These are phyloP conservation scores for Cylindrotheca closterium DNA, from an alignment of 108 stramenopile genomes.

Conservation along the genomic window DNA sequence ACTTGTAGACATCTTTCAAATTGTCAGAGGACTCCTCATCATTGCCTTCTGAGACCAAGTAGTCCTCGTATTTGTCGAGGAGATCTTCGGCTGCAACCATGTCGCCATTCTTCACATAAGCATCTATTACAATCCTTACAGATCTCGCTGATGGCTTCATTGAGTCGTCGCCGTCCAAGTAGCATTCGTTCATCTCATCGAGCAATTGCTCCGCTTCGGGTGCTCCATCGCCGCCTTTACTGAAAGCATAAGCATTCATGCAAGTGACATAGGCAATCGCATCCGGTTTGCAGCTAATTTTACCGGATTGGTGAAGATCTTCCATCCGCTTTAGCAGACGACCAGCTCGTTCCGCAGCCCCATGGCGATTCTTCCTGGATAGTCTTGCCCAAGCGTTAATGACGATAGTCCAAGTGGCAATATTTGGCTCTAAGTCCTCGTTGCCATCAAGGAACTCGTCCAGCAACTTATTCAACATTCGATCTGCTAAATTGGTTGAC, in stretches of 20 bases:
- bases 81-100: constrained; percentile 37
- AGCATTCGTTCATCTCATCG: constrained; percentile 53
- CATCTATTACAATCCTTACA: constrained; percentile 41
- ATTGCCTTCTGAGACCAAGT: constrained; percentile 9
- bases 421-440: constrained; percentile 38
- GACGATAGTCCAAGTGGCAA: constrained; percentile 55
- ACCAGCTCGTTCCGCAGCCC: constrained; percentile 60
- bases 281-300: constrained; percentile 37
- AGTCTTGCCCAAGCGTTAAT: constrained; percentile 43
- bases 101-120: constrained; percentile 40
- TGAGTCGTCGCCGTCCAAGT: constrained; percentile 45
- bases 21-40: constrained; percentile 17
- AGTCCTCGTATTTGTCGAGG: constrained; percentile 34
- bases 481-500: constrained; percentile 26
- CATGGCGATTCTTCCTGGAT: constrained; percentile 34
- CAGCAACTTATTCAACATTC: constrained; percentile 40
- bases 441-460: constrained; percentile 33
- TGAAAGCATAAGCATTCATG: constrained; percentile 60
- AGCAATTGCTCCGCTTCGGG: constrained; percentile 58
- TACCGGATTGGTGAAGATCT: constrained; percentile 40
- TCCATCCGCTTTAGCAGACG: constrained; percentile 58
- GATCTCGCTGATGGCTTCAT: constrained; percentile 36
- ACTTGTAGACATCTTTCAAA: constrained; percentile 36
- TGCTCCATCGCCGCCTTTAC: constrained; percentile 35
- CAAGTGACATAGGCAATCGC: constrained; percentile 42